Conservation (phyloP, 2,329 filamentous ascomycete genomes). For the Stagonosporopsis vannaccii region DNA sequence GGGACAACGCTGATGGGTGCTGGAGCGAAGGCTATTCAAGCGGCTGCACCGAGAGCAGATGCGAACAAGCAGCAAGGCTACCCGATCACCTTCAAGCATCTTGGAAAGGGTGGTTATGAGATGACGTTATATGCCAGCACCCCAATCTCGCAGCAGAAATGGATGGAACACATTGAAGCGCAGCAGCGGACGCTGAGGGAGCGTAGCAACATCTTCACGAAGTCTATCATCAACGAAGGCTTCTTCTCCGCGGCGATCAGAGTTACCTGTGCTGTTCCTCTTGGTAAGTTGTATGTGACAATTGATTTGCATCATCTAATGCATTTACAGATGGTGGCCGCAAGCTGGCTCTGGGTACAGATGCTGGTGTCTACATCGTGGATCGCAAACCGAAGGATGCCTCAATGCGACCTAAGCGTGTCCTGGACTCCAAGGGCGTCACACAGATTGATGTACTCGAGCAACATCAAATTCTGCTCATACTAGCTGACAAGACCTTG, state of each 20-base stretch:
- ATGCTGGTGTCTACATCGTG: slow-evolving; percentile 89
- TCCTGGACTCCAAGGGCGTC: slow-evolving; percentile 85
- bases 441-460: slow-evolving; percentile 97
- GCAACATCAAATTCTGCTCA: slow-evolving; percentile 89
- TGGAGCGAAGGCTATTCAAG: slow-evolving; percentile 58
- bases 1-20: slow-evolving; percentile 70
- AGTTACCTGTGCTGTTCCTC: slow-evolving; percentile 93
- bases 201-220: slow-evolving; percentile 73
- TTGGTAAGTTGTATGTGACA: slow-evolving; percentile 65
- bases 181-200: slow-evolving; percentile 88
- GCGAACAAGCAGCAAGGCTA: slow-evolving; percentile 73
- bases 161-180: slow-evolving; percentile 92
- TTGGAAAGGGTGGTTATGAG: slow-evolving; percentile 95
- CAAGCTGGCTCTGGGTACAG: slow-evolving; percentile 93
- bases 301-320: slow-evolving; percentile 23
- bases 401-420: slow-evolving; percentile 75
- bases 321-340: slow-evolving; percentile 78
- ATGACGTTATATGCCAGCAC: slow-evolving; percentile 87
- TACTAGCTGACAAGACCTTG: slow-evolving; percentile 91
- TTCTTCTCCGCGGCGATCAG: slow-evolving; percentile 90
- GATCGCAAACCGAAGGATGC: slow-evolving; percentile 89
- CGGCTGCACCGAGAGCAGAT: slow-evolving; percentile 48
- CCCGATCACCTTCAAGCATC: slow-evolving; percentile 94
- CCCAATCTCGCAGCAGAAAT: slow-evolving; percentile 88
- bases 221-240: slow-evolving; percentile 76